Conservation (phyloP, 164 flowering plant species). For the Nymphaea colorata region DNA sequence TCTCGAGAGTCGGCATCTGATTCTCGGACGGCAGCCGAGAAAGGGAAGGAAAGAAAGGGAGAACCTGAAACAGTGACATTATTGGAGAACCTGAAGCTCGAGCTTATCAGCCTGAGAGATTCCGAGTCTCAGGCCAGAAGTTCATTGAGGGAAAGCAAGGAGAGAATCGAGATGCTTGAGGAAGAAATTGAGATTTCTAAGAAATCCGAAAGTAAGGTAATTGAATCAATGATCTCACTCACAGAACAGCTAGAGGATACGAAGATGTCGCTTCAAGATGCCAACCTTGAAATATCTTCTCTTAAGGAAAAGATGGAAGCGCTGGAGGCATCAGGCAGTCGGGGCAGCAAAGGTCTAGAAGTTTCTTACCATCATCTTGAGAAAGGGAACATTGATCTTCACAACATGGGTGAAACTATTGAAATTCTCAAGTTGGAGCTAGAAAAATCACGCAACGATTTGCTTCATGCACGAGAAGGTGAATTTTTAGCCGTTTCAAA, state of each 20-base stretch:
- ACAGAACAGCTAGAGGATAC: constrained; percentile 55
- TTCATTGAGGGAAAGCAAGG: constrained; percentile 16
- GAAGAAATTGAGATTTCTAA: constrained; percentile 28
- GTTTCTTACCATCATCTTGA: constrained; percentile 8
- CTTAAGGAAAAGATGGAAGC: constrained; percentile 22
- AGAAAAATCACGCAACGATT: constrained; percentile 14
- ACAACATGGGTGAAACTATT: constrained; percentile 10
- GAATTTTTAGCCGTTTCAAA: constrained; percentile 18
- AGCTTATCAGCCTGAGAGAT: constrained; percentile 14
- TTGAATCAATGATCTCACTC: constrained; percentile 23
- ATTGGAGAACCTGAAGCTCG: constrained; percentile 17
- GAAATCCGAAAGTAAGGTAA: constrained; percentile 28
- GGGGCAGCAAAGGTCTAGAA: constrained; percentile 1
- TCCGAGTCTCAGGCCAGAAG: constrained; percentile 14
- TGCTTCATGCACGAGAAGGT: constrained; percentile 18
- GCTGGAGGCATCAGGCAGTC: constrained; percentile 7
- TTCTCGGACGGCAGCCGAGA: background rate
- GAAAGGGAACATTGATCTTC: constrained; percentile 5
- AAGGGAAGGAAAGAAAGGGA: constrained; percentile 7
- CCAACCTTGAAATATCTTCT: constrained; percentile 31
- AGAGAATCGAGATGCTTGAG: constrained; percentile 24
- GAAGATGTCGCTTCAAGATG: constrained; percentile 42
- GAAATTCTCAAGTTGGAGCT: constrained; percentile 32
- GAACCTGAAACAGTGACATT: constrained; percentile 10
- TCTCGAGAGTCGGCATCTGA: constrained; percentile 5